These are phyloP conservation scores for Proliferodiscus dingleyae DNA, from an alignment of 2,329 filamentous ascomycete genomes.

Conservation along the genomic window DNA sequence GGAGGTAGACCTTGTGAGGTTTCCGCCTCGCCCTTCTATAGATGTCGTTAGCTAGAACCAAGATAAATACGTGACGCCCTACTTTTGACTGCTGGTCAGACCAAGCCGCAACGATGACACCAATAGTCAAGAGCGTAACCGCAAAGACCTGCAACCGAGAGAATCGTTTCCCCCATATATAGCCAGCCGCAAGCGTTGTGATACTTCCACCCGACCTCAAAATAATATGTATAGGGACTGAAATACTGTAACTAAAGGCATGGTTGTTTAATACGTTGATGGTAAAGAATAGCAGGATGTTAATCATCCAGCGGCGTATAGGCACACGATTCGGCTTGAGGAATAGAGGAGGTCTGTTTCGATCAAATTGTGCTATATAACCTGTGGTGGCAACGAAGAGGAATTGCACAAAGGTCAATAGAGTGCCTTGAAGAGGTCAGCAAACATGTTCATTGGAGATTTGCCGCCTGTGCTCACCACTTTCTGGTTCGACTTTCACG, in stretches of 20 bases:
- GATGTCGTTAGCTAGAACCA: slow-evolving; percentile 12
- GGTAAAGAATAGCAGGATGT: slow-evolving; percentile 83
- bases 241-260: slow-evolving; percentile 95
- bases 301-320: slow-evolving; percentile 77
- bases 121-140: slow-evolving; percentile 76
- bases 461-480: slow-evolving; percentile 50
- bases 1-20: slow-evolving; percentile 36
- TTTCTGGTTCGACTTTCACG: slow-evolving; percentile 81
- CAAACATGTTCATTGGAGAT: background rate
- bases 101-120: slow-evolving; percentile 83
- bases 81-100: slow-evolving; percentile 85
- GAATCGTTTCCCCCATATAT: slow-evolving; percentile 79
- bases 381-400: slow-evolving; percentile 75
- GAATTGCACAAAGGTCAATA: slow-evolving; percentile 87
- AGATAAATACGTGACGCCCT: slow-evolving; percentile 22
- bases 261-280: slow-evolving; percentile 98
- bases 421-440: slow-evolving; percentile 54
- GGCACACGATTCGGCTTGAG: slow-evolving; percentile 76
- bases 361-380: slow-evolving; percentile 70
- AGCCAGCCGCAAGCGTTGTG: slow-evolving; percentile 89
- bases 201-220: slow-evolving; percentile 92
- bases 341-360: slow-evolving; percentile 62
- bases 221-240: slow-evolving; percentile 94
- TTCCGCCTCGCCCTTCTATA: slow-evolving; percentile 23
- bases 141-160: slow-evolving; percentile 74